Evolutionary conservation across 371 early-diverging fungal species (phyloP).

Genomic region (Apophysomyces variabilis): DNA sequence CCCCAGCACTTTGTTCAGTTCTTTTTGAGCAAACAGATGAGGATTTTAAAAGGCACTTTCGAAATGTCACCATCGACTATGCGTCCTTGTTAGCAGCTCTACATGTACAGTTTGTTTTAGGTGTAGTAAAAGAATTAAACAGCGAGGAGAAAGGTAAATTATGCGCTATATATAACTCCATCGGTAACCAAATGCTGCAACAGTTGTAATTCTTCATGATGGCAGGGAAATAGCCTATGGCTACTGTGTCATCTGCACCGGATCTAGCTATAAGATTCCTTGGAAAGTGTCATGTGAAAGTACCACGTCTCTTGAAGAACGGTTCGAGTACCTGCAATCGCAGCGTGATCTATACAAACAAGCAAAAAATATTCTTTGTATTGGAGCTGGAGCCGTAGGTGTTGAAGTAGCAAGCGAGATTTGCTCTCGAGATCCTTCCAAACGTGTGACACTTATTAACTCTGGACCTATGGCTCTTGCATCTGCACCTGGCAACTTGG

Average conservation of each 20-base stretch:
- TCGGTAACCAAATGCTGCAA: not conserved
- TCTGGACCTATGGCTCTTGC: slow-evolving; percentile 19
- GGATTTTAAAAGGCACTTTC: slow-evolving; percentile 30
- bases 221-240: slow-evolving; percentile 24
- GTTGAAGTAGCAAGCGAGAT: slow-evolving; percentile 59
- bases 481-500: slow-evolving; percentile 26
- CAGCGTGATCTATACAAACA: slow-evolving; percentile 34
- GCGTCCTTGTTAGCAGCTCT: slow-evolving; percentile 11
- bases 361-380: slow-evolving; percentile 48
- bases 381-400: slow-evolving; percentile 63
- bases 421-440: slow-evolving; percentile 41
- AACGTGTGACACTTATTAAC: slow-evolving; percentile 49
- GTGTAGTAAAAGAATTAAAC: slow-evolving; percentile 26
- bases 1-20: slow-evolving; percentile 42
- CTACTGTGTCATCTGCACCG: slow-evolving; percentile 37
- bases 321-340: slow-evolving; percentile 25
- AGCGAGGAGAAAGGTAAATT: slow-evolving; percentile 32
- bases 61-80: slow-evolving; percentile 32
- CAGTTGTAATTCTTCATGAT: not conserved
- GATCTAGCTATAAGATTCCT: slow-evolving; percentile 41
- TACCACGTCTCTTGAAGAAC: slow-evolving; percentile 13
- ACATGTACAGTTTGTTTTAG: slow-evolving; percentile 29
- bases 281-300: slow-evolving; percentile 29
- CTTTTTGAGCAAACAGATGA: slow-evolving; percentile 32
- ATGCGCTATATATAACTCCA: not conserved